A percentile compares a stretch with the other conserved stretches of the same genome.
Conservation (phyloP, 176 grass and related monocot genomes). For the Carex cristatella region DNA sequence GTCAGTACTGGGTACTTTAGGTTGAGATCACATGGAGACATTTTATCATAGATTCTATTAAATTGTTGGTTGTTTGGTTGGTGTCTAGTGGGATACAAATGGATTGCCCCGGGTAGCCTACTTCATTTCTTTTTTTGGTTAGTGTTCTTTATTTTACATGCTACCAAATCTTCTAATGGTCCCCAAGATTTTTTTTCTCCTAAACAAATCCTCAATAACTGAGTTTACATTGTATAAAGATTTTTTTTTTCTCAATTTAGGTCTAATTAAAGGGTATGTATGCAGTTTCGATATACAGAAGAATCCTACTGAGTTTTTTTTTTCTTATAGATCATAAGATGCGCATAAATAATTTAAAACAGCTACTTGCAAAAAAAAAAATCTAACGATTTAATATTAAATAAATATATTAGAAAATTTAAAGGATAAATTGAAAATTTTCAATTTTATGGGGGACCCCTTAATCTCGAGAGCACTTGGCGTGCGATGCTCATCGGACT, state of each 20-base stretch:
- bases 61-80: not conserved
- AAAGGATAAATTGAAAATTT: too few relatives aligned
- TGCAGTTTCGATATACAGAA: too few relatives aligned
- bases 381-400: too few relatives aligned
- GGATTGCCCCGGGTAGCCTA: not conserved
- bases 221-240: not conserved
- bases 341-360: too few relatives aligned
- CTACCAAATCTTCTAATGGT: not conserved
- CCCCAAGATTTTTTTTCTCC: not conserved
- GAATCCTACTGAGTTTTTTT: too few relatives aligned
- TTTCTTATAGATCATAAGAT: too few relatives aligned
- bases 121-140: not conserved
- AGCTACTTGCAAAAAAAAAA: too few relatives aligned
- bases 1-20: not conserved
- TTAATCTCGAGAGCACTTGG: too few relatives aligned
- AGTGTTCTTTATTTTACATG: not conserved
- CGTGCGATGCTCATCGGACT: too few relatives aligned
- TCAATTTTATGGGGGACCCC: too few relatives aligned
- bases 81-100: not conserved
- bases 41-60: not conserved
- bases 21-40: conserved; percentile 14
- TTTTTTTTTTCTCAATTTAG: not conserved
- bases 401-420: too few relatives aligned
- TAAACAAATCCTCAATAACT: not conserved
- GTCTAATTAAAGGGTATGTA: too few relatives aligned